Evolutionary conservation across 2,329 filamentous ascomycete genomes (phyloP), one percentile per base, ranked within the genome.

Genomic region (Lecanicillium sp.): DNA sequence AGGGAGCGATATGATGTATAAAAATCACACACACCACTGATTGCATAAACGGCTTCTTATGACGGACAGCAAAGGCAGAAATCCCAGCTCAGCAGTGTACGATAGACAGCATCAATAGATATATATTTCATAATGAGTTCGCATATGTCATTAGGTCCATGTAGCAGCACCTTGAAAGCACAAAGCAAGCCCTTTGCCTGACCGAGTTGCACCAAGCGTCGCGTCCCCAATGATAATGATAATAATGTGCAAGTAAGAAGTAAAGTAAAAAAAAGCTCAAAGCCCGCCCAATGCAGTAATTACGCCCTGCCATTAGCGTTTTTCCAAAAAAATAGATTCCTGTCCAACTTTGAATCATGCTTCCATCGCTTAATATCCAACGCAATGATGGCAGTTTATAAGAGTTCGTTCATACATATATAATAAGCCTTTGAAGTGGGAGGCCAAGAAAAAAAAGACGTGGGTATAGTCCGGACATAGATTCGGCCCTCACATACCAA

Each of bases 391-490:
- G 27, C 11, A 5, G 10, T 15, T 29, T 29, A 29, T 7, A 7
- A 7, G 7, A 29, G 12, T 29, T 7, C 26, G 12, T 29, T 29
- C 7, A 29, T 29, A 29, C 26, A 29, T 29, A 12, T 29, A 12
- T 12, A 29, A 29, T 12, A 29, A 29, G 12, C 26, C 12, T 29
- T 29, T 29, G 26, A 29, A 7, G 36, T 20, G 30, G 6, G 9
- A 19, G 30, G 23, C 6, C 2, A 24, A 48, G 38, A 77, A 26
- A 23, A 8, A n/a, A 27, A 37, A 36, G 24, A 35, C 14, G 24
- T 27, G 47, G 47, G 41, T 35, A 44, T 44, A 27, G 29, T 41
- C 21, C 40, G 35, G 10, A 17, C 20, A 33, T 14, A 12, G 5
- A 20, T 12, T 30, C 5, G 15, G 21, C 29, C 24, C 14, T 46